phyloP scores from a whole-genome alignment of 441 rosid species.

The Arabidopsis lyrata region DNA sequence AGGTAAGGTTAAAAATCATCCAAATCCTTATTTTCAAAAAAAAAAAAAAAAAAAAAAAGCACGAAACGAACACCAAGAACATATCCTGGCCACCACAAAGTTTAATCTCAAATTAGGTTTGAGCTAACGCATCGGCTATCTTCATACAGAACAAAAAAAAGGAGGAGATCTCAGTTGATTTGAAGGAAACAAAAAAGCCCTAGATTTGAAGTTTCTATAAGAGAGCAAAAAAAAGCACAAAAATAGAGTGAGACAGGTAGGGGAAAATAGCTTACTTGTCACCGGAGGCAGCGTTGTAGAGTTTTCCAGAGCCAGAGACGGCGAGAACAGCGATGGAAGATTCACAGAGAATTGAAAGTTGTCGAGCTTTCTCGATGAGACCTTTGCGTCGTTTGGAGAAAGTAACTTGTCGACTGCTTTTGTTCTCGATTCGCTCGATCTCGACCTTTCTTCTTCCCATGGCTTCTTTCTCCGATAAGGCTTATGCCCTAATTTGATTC shows the following conservation, averaged over 20 bases:
- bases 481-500: constrained; percentile 28
- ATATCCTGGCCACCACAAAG: constrained; percentile 17
- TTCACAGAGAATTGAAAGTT: constrained; percentile 40
- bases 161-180: constrained; percentile 18
- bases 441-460: constrained; percentile 65
- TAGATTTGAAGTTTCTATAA: constrained; percentile 23
- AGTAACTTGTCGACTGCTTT: constrained; percentile 59
- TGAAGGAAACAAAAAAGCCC: constrained; percentile 32
- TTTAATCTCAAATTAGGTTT: constrained; percentile 25
- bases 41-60: no score
- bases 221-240: not conserved
- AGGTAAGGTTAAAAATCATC: constrained; percentile 14
- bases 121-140: constrained; percentile 7
- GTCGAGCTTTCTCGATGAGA: no score
- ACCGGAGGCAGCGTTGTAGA: constrained; percentile 50
- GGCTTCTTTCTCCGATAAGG: not conserved
- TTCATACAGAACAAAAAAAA: not conserved
- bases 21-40: no score
- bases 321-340: constrained; percentile 66
- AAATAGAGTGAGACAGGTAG: not conserved
- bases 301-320: constrained; percentile 69
- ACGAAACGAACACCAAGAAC: no score
- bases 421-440: constrained; percentile 63
- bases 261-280: constrained; percentile 28
- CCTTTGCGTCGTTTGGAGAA: constrained; percentile 58